Evolutionary conservation across 805 yeast genomes (phyloP), one percentile per base, ranked within the genome.

Genomic region (Teunomyces panamensis): DNA sequence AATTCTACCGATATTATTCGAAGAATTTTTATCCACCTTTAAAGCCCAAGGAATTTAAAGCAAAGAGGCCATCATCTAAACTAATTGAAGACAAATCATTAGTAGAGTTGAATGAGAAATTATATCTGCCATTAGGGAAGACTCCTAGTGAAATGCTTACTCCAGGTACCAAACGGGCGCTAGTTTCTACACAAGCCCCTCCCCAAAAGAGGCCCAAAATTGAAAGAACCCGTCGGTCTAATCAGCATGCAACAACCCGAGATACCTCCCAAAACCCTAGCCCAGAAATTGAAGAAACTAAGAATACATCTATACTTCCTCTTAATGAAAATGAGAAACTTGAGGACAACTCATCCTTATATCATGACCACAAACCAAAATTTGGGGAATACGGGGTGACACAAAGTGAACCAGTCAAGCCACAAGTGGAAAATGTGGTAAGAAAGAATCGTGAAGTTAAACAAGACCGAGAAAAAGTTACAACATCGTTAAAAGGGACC

Each of bases 1-100:
- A 87, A 57, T 87, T 81, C 54, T 87, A 80, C 63, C 71, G 95
- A 35, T 83, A 86, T 55, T 70, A 59, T 46, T 56, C 59, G 13
- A 56, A 51, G 43, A 51, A 50, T 3, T 44, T 49, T 27, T 56
- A 58, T 42, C 28, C 52, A 11, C 28, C 39, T 9, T 16, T 34
- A 10, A 30, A 33, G 10, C 37, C 37, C 4, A 49, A 47, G 39
- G 39, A 48, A 1, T 51, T 53, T 5, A 54, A 50, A 43, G 28
- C 46, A 14, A 46, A 35, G 33, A 49, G 48, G 26, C 45, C 49
- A 14, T 27, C 17, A 4, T 39, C 47, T 2, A 32, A 20, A 30
- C 29, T 30, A 3, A 33, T 46, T 6, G 49, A 45, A 7, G 45
- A 26, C 28, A 46, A 47, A 14, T 42, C 57, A 2, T 35, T 63